Conservation (phyloP, 176 grass and related monocot genomes). For the Carex littledalei region DNA sequence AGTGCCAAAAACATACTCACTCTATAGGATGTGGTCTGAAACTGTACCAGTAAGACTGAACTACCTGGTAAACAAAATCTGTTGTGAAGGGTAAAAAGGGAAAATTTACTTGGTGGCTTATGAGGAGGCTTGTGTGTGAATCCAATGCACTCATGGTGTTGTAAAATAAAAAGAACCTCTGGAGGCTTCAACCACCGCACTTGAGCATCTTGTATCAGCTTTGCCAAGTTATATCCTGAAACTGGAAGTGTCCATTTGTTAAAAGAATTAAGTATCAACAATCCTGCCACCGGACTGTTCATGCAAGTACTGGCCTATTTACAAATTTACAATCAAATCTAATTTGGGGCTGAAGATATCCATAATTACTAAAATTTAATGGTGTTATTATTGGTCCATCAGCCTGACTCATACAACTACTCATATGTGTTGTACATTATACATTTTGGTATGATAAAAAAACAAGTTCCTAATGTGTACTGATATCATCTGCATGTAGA, state of each 20-base stretch:
- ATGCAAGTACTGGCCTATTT: not conserved
- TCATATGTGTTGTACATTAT: not conserved
- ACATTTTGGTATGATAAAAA: not conserved
- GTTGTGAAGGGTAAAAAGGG: not conserved
- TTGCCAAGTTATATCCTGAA: conserved; percentile 52
- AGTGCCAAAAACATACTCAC: not conserved
- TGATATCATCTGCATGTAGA: not conserved
- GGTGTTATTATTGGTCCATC: not conserved
- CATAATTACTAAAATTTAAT: not conserved
- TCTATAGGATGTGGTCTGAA: not conserved
- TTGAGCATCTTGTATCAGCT: conserved; percentile 47
- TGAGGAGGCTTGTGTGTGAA: conserved; percentile 42
- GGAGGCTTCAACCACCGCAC: conserved; percentile 69
- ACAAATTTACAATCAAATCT: not conserved
- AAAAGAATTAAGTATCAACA: not conserved
- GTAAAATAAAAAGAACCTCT: conserved; percentile 68
- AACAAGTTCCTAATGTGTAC: not conserved
- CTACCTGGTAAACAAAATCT: conserved; percentile 4
- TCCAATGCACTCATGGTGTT: conserved; percentile 42
- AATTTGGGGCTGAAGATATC: not conserved
- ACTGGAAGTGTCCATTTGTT: not conserved
- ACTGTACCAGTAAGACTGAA: not conserved
- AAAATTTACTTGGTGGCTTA: conserved; percentile 67
- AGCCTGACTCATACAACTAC: not conserved
- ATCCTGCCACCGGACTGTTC: not conserved